Evolutionary conservation across 768 basidiomycete species (phyloP).

Genomic region (Dentipellis fragilis): DNA sequence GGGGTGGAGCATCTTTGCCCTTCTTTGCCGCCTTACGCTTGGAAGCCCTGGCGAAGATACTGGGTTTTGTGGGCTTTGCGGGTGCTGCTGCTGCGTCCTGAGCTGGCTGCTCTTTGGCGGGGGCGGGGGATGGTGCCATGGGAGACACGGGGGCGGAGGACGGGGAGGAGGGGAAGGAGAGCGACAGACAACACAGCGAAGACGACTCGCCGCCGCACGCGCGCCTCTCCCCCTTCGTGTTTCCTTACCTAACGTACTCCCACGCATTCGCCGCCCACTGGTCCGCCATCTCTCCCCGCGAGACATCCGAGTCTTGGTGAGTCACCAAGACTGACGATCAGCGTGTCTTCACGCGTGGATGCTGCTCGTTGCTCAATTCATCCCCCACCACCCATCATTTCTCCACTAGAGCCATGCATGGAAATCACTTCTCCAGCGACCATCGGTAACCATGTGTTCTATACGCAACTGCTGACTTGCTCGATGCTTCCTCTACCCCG

Average conservation of each 20-base stretch:
- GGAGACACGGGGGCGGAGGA: background rate
- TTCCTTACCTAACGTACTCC: background rate
- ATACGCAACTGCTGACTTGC: no score
- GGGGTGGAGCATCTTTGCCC: background rate
- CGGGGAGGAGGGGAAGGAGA: background rate
- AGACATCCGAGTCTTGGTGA: no score
- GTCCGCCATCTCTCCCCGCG: no score
- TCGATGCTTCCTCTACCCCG: no score
- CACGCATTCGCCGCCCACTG: no score
- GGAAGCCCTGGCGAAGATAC: slow-evolving; percentile 10
- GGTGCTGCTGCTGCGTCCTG: background rate
- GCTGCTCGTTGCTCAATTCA: no score
- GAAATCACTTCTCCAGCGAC: no score
- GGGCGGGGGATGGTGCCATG: background rate
- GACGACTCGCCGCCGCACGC: background rate
- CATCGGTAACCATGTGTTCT: no score
- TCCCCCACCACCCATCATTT: no score
- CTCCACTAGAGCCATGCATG: no score
- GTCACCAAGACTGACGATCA: no score
- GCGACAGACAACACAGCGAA: slow-evolving; percentile 1
- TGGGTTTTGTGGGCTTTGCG: slow-evolving; percentile 3
- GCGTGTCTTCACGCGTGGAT: no score
- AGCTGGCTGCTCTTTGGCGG: background rate
- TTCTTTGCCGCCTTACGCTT: slow-evolving; percentile 8
- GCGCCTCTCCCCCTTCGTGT: background rate